Conservation (phyloP, 169 alveolate genomes). For the Eimeria maxima region DNA sequence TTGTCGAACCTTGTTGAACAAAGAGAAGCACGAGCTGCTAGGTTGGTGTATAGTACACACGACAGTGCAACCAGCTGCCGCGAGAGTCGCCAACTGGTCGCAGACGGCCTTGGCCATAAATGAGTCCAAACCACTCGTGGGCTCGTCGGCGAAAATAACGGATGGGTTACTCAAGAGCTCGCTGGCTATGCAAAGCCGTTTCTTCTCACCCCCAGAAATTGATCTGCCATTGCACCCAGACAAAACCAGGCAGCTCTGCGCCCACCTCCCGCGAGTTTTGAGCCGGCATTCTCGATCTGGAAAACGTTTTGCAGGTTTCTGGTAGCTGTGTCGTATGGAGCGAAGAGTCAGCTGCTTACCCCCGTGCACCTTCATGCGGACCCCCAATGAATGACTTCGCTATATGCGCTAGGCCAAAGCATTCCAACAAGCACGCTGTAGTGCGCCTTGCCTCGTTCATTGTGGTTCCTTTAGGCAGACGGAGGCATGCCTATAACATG, state of each 20-base stretch:
- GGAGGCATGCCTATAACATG: slow-evolving; percentile 39
- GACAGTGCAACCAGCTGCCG: slow-evolving; percentile 84
- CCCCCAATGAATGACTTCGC: slow-evolving; percentile 70
- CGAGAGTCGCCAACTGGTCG: slow-evolving; percentile 53
- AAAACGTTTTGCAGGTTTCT: background rate
- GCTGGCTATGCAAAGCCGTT: slow-evolving; percentile 88
- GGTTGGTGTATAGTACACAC: slow-evolving; percentile 84
- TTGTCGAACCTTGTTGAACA: slow-evolving; percentile 77
- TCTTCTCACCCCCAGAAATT: slow-evolving; percentile 90
- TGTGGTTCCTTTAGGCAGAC: slow-evolving; percentile 64
- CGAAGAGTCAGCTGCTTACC: slow-evolving; percentile 25
- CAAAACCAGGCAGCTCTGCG: background rate
- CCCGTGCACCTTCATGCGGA: slow-evolving; percentile 63
- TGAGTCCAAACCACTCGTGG: slow-evolving; percentile 89
- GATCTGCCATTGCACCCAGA: slow-evolving; percentile 82
- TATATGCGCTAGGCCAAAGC: slow-evolving; percentile 62
- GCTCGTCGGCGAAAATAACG: slow-evolving; percentile 91
- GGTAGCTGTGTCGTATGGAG: background rate
- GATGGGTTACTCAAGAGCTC: slow-evolving; percentile 89
- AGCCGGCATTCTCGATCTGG: background rate
- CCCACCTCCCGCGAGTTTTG: background rate
- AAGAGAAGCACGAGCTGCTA: slow-evolving; percentile 69
- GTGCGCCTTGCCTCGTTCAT: slow-evolving; percentile 43
- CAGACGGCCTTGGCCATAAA: slow-evolving; percentile 82
- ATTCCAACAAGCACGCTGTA: slow-evolving; percentile 50